Evolutionary conservation across 2,329 filamentous ascomycete species (phyloP), one percentile per base, ranked within the genome.

Genomic region (Trichoderma cornu-damae): DNA sequence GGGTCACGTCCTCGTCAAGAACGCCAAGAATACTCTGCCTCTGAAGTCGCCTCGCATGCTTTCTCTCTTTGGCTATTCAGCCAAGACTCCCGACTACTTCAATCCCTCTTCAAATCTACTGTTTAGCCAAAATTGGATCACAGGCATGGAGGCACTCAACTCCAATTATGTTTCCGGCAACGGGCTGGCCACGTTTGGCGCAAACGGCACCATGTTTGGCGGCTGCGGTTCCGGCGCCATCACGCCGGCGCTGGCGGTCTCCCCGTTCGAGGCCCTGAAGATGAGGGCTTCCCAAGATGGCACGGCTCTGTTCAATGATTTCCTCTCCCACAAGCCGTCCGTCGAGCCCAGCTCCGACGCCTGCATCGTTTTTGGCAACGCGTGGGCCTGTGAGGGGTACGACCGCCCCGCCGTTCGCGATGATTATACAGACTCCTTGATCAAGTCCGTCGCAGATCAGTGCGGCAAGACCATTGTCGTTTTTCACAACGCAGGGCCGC

Each of bases 311-410:
- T 80, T 79, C 66, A 85, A 80, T 76, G 85, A 88, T 65, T 81
- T 85, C 60, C 67, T 68, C 14, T 76, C 70, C 1, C 65, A 67
- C 1, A 68, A 74, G 1, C 82, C 84, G 0, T 63, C 70, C 5
- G 78, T 86, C 6, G 73, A 79, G 48, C 67, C 73, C 2, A 69
- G 61, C 3, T 76, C 79, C 1, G 79, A 91, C 64, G 77, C 89
- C 6, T 94, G 90, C 61, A 70, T 87, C 2, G 82, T 87, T 0
- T 82, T 87, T 62, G 80, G 83, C 62, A 88, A 88, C 65, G 80
- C 78, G 6, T 89, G 87, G 69, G 83, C 87, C 1, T 84, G 87
- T 1, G 90, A 96, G 70, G 88, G 86, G 1, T 87, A 79, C 61
- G 79, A 89, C 59, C 77, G 83, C 46, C 74, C 81, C 0, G 77